Conservation (phyloP, 192 early-diverging fungal genomes). For the Backusella mclennaniae region DNA sequence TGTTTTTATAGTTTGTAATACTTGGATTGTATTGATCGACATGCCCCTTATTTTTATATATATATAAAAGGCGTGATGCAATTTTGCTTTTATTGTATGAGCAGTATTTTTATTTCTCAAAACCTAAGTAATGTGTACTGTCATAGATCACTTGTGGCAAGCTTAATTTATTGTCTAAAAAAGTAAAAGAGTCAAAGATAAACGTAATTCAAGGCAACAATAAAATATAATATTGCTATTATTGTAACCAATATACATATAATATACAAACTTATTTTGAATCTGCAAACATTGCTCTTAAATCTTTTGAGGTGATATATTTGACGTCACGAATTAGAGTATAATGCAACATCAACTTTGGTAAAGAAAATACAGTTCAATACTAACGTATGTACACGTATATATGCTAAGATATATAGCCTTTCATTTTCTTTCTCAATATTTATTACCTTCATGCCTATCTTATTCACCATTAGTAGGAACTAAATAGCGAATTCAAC, state of each 20-base stretch:
- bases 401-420: background rate
- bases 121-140: slow-evolving; percentile 64
- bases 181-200: slow-evolving; percentile 84
- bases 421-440: background rate
- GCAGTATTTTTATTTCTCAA: slow-evolving; percentile 2
- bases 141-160: slow-evolving; percentile 68
- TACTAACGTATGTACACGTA: slow-evolving; percentile 12
- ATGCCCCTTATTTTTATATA: background rate
- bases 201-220: slow-evolving; percentile 95
- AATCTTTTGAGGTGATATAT: slow-evolving; percentile 83
- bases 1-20: slow-evolving; percentile 1
- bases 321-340: slow-evolving; percentile 70
- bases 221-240: slow-evolving; percentile 33
- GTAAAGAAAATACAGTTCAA: slow-evolving; percentile 94
- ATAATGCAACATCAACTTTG: slow-evolving; percentile 65
- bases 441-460: slow-evolving; percentile 73
- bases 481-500: slow-evolving; percentile 89
- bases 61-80: background rate
- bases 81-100: background rate
- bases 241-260: background rate
- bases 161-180: slow-evolving; percentile 91
- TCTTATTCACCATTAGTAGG: slow-evolving; percentile 92
- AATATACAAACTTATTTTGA: slow-evolving; percentile 37
- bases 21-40: background rate
- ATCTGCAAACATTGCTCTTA: slow-evolving; percentile 67